Percentiles rank a stretch among this genome's conserved stretches.
phyloP scores from a whole-genome alignment of 331 rosid species.

The Ulmus americana region DNA sequence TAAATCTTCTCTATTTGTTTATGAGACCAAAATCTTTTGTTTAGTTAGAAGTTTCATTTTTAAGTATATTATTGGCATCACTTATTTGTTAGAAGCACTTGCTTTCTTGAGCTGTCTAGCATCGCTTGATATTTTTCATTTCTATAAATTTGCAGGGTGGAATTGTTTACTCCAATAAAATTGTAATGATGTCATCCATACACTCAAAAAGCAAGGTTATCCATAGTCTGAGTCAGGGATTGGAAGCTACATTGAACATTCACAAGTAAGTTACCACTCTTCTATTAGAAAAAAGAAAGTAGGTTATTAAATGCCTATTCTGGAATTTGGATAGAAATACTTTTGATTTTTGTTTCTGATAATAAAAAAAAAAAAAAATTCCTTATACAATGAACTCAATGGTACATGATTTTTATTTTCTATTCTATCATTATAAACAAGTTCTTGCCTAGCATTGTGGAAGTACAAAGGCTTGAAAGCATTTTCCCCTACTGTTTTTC shows the following conservation, averaged over 20 bases:
- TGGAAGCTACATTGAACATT: conserved; percentile 59
- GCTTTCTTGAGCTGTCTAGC: conserved; percentile 14
- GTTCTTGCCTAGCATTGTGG: neutral
- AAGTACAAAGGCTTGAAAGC: neutral
- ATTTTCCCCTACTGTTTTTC: neutral
- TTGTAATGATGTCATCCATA: conserved; percentile 60
- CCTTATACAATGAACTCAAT: neutral
- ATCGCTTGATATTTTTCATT: conserved; percentile 13
- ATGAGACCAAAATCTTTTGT: conserved; percentile 8
- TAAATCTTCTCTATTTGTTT: conserved; percentile 5
- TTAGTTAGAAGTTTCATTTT: conserved; percentile 9
- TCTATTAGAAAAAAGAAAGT: no score
- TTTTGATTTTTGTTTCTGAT: neutral
- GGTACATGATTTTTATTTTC: neutral
- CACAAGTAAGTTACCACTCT: conserved; percentile 47
- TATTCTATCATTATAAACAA: neutral
- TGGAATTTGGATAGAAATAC: neutral
- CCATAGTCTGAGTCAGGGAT: conserved; percentile 48
- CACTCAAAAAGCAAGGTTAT: conserved; percentile 52
- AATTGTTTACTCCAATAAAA: conserved; percentile 70
- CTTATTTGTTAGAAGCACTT: neutral
- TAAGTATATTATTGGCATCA: neutral
- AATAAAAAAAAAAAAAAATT: neutral
- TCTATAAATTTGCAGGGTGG: conserved; percentile 64
- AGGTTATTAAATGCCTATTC: neutral